Evolutionary conservation across 2,329 filamentous ascomycete genomes (phyloP).

Genomic region (Botrytis pseudocinerea): DNA sequence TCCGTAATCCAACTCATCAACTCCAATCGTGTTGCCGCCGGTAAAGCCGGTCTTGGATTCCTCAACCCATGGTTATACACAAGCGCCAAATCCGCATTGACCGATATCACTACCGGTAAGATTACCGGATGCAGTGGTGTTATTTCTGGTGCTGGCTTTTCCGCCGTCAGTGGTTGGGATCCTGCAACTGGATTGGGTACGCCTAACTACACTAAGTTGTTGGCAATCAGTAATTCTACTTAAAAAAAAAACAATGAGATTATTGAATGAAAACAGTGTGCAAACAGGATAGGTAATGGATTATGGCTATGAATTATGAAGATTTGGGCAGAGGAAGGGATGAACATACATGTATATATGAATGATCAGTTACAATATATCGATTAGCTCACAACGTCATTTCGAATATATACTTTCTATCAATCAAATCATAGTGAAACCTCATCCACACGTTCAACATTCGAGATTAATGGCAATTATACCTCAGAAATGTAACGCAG

Average conservation of each 20-base stretch:
- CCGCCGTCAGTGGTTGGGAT: conserved; percentile 44
- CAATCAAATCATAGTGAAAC: not conserved
- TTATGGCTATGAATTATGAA: conserved; percentile 7
- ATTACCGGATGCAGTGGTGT: conserved; percentile 43
- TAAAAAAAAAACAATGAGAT: not conserved
- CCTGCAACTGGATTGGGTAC: conserved; percentile 51
- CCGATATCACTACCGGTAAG: conserved; percentile 45
- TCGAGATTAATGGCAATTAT: not conserved
- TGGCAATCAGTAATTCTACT: conserved; percentile 27
- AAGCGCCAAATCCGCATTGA: conserved; percentile 43
- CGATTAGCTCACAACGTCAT: not conserved
- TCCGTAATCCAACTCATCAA: conserved; percentile 63
- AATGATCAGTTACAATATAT: not conserved
- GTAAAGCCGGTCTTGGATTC: conserved; percentile 48
- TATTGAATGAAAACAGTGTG: not conserved
- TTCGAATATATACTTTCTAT: not conserved
- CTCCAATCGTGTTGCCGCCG: conserved; percentile 55
- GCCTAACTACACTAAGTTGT: conserved; percentile 39
- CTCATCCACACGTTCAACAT: not conserved
- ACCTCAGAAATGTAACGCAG: accelerated
- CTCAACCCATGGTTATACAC: conserved; percentile 49
- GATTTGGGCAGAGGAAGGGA: not conserved
- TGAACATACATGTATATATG: not conserved
- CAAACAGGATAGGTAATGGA: not conserved
- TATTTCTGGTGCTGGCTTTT: conserved; percentile 25